These are phyloP conservation scores for Ophiostoma montium DNA, from an alignment of 2,329 filamentous ascomycete genomes.

Conservation along the genomic window DNA sequence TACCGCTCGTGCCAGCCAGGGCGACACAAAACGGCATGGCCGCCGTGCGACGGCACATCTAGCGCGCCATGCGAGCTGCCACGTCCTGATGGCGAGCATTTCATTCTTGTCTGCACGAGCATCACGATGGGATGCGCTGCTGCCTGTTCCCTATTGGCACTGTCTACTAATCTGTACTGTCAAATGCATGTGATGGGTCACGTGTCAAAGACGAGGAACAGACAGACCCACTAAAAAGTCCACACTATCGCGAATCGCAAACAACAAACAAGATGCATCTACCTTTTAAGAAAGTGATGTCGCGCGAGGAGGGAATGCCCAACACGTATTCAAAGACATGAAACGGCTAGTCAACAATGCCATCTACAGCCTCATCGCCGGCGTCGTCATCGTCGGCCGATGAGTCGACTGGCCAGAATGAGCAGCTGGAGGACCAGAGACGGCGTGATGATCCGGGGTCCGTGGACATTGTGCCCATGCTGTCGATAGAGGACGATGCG, in stretches of 20 bases:
- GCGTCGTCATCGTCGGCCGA: too few relatives aligned
- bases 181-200: neutral
- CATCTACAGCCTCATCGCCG: too few relatives aligned
- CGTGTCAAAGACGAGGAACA: neutral
- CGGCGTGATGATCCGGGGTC: too few relatives aligned
- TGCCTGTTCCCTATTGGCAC: neutral
- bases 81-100: neutral
- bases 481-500: neutral
- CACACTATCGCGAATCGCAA: neutral
- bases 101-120: neutral
- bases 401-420: too few relatives aligned
- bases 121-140: neutral
- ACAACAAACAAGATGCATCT: neutral
- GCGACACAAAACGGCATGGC: neutral
- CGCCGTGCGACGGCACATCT: neutral
- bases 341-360: too few relatives aligned
- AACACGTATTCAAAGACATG: too few relatives aligned
- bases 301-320: too few relatives aligned
- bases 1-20: neutral
- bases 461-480: neutral
- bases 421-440: too few relatives aligned
- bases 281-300: neutral
- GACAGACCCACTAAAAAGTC: neutral
- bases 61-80: slow-evolving; percentile 4
- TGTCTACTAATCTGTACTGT: neutral